These are phyloP conservation scores for Paxillus ammoniavirescens DNA, from an alignment of 768 basidiomycete species.

Conservation along the genomic window DNA sequence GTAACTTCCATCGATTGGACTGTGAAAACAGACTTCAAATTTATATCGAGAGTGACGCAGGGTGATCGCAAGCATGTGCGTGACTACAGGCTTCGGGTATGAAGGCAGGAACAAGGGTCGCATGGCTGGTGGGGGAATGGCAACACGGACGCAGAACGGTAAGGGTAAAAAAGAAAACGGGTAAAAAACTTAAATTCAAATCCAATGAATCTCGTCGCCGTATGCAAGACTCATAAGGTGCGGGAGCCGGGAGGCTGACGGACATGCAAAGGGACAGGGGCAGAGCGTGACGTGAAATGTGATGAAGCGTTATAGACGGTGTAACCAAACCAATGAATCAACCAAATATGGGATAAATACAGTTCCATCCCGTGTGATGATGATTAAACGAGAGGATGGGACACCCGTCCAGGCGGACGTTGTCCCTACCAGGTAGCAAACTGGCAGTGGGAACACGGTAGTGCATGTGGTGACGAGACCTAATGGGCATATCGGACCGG, in stretches of 20 bases:
- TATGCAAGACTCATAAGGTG: not conserved
- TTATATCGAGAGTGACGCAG: not conserved
- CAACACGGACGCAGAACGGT: no score
- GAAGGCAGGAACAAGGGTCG: not conserved
- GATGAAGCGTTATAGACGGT: constrained; percentile 12
- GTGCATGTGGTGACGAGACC: constrained; percentile 4
- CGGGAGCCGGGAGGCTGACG: not conserved
- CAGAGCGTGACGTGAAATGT: not conserved
- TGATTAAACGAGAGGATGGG: constrained; percentile 34
- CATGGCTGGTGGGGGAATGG: not conserved
- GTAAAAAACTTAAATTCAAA: not conserved
- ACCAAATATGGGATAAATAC: constrained; percentile 25
- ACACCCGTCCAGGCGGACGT: constrained; percentile 20
- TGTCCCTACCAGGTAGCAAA: constrained; percentile 14
- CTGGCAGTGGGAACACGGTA: not conserved
- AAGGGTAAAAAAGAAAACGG: no score
- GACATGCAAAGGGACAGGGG: not conserved
- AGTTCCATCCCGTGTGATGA: constrained; percentile 17
- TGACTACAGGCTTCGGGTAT: not conserved
- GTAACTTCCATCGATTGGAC: not conserved
- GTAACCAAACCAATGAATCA: constrained; percentile 7
- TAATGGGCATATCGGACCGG: constrained; percentile 3
- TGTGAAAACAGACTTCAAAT: not conserved
- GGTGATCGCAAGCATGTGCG: not conserved
- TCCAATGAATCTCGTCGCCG: constrained; percentile 5